Evolutionary conservation across 2,329 filamentous ascomycete species (phyloP).

Genomic region (Curvularia lunata): DNA sequence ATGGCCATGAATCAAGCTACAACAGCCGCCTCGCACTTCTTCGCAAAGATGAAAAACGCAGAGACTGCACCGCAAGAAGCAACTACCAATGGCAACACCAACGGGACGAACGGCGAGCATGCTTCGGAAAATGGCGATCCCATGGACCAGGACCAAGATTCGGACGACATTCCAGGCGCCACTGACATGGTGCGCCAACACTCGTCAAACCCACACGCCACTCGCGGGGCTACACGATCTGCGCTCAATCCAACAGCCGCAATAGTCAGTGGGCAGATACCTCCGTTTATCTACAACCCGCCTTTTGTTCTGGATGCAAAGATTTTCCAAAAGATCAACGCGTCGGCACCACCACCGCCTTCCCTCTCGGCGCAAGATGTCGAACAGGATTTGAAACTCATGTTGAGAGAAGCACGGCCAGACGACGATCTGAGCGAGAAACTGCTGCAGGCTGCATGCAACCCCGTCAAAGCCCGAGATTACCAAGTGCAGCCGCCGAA

Average conservation of each 20-base stretch:
- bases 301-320: conserved; percentile 55
- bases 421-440: conserved; percentile 50
- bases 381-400: conserved; percentile 58
- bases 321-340: conserved; percentile 56
- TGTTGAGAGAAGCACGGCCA: conserved; percentile 49
- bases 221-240: conserved; percentile 59
- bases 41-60: conserved; percentile 59
- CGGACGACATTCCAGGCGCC: conserved; percentile 51
- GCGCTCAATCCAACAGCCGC: conserved; percentile 61
- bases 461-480: conserved; percentile 42
- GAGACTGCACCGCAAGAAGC: conserved; percentile 37
- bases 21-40: conserved; percentile 63
- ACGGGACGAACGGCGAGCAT: conserved; percentile 47
- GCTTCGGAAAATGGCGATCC: conserved; percentile 45
- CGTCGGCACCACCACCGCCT: conserved; percentile 56
- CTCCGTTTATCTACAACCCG: conserved; percentile 49
- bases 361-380: conserved; percentile 52
- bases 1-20: conserved; percentile 67
- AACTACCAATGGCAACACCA: conserved; percentile 39
- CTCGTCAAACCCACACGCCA: conserved; percentile 63
- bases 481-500: conserved; percentile 46
- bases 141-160: conserved; percentile 49
- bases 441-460: conserved; percentile 45
- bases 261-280: conserved; percentile 50
- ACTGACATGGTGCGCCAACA: conserved; percentile 67